Evolutionary conservation across 2,329 filamentous ascomycete species (phyloP).

Genomic region (Diaporthe eres): DNA sequence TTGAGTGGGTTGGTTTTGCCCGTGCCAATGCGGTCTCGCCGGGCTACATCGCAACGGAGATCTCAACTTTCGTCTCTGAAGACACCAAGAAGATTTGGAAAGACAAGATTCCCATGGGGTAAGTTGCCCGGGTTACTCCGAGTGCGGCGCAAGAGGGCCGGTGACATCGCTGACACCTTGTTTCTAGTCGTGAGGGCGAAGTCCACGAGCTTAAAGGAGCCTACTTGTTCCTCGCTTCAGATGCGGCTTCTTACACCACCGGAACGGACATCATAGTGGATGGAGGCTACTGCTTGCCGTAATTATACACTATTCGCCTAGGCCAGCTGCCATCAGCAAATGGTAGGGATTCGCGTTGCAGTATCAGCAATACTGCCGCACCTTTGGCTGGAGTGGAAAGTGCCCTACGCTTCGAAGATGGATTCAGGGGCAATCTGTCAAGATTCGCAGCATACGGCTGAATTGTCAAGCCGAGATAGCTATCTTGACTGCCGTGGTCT

Average conservation of each 20-base stretch:
- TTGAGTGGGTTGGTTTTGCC: constrained; percentile 84
- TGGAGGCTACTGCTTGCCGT: constrained; percentile 76
- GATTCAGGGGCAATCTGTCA: neutral
- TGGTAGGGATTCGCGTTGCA: rapidly evolving
- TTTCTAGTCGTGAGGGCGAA: constrained; percentile 71
- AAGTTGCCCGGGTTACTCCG: constrained; percentile 51
- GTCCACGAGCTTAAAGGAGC: constrained; percentile 85
- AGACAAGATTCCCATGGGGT: constrained; percentile 83
- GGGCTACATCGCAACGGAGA: constrained; percentile 82
- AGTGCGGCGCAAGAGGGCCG: constrained; percentile 49
- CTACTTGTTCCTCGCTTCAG: constrained; percentile 85
- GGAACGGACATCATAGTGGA: constrained; percentile 82
- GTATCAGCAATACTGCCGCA: neutral
- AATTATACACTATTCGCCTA: constrained; percentile 33
- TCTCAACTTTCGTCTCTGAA: constrained; percentile 73
- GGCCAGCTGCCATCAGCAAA: neutral
- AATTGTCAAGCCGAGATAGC: neutral
- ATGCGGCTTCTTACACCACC: constrained; percentile 87
- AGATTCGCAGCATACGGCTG: neutral
- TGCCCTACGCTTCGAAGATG: neutral
- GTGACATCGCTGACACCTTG: neutral
- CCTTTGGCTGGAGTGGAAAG: neutral
- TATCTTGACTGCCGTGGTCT: neutral
- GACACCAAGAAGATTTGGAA: constrained; percentile 82
- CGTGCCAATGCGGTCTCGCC: constrained; percentile 81